phyloP scores from a whole-genome alignment of 2,329 filamentous ascomycete genomes.

The Pezicula radicicola region DNA sequence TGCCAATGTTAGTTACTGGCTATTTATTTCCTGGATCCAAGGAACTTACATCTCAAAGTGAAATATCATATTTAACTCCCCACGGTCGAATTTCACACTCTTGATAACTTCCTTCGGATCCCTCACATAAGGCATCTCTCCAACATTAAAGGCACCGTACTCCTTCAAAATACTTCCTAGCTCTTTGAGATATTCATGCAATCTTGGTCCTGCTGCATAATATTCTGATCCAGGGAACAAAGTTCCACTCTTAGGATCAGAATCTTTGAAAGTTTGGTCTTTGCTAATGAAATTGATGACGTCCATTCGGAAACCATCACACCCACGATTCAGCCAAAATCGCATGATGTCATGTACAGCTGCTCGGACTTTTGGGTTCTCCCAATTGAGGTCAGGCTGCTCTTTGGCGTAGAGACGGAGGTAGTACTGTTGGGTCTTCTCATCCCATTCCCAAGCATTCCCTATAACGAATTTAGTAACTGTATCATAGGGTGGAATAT shows the following conservation, averaged over 20 bases:
- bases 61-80: slow-evolving; percentile 70
- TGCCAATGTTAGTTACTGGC: slow-evolving; percentile 17
- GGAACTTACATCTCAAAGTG: slow-evolving; percentile 59
- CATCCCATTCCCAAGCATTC: slow-evolving; percentile 67
- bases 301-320: slow-evolving; percentile 69
- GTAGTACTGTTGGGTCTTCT: slow-evolving; percentile 69
- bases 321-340: slow-evolving; percentile 75
- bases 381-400: slow-evolving; percentile 84
- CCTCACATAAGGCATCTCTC: slow-evolving; percentile 43
- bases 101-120: slow-evolving; percentile 47
- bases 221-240: slow-evolving; percentile 8
- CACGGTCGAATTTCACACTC: slow-evolving; percentile 51
- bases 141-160: slow-evolving; percentile 50
- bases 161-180: slow-evolving; percentile 43
- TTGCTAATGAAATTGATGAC: slow-evolving; percentile 62
- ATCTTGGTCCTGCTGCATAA: slow-evolving; percentile 56
- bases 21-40: not conserved
- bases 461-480: slow-evolving; percentile 28
- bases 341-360: slow-evolving; percentile 67
- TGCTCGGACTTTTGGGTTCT: slow-evolving; percentile 60
- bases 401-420: slow-evolving; percentile 71
- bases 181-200: slow-evolving; percentile 48
- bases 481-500: too few relatives aligned
- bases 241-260: not conserved
- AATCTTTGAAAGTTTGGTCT: slow-evolving; percentile 1